These are phyloP conservation scores for Vitis riparia DNA, from an alignment of 164 flowering plant genomes.

Conservation along the genomic window DNA sequence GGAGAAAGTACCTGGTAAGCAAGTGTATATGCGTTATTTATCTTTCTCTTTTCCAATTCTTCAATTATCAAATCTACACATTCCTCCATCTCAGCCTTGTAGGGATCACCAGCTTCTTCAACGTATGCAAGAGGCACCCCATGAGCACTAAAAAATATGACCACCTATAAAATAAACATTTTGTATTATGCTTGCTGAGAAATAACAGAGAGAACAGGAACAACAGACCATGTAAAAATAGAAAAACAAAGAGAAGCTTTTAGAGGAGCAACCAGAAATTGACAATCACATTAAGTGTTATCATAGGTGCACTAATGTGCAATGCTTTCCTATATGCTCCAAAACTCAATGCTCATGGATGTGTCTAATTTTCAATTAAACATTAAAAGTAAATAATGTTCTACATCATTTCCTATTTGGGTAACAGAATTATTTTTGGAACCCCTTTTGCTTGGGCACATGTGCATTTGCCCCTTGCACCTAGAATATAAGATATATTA, in stretches of 20 bases:
- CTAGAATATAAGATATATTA: neutral
- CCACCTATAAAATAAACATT: conserved; percentile 45
- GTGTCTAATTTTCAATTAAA: neutral
- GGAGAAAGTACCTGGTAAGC: conserved; percentile 81
- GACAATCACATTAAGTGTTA: no score
- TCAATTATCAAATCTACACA: conserved; percentile 97
- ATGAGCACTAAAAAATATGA: conserved; percentile 98
- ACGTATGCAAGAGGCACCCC: conserved; percentile 99
- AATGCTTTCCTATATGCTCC: no score
- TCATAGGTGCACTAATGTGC: neutral
- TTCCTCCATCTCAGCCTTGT: conserved; percentile 99
- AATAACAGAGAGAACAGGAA: neutral
- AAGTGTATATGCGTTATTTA: conserved; percentile 69
- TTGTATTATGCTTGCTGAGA: neutral
- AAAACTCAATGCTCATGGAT: no score
- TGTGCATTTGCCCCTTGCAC: neutral
- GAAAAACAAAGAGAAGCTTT: neutral
- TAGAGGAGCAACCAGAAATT: neutral
- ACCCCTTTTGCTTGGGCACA: no score
- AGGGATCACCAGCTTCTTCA: conserved; percentile 99
- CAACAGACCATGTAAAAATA: neutral
- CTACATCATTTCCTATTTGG: no score
- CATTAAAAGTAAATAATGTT: neutral
- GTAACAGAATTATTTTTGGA: no score
- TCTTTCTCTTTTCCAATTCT: conserved; percentile 74